Conservation (phyloP, 495 filamentous ascomycete genomes). For the Penicillium longicatenatum region DNA sequence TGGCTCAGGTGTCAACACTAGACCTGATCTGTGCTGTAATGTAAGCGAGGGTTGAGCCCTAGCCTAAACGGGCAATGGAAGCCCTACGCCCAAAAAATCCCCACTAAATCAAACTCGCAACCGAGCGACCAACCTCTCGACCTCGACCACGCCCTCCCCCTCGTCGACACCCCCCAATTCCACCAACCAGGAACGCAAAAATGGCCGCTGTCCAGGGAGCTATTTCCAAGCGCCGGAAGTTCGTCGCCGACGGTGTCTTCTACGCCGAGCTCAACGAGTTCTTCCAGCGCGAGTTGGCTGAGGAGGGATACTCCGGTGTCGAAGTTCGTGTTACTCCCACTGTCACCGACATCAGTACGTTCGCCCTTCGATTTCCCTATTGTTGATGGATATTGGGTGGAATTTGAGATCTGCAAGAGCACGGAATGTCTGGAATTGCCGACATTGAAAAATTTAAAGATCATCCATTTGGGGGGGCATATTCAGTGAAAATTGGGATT, state of each 20-base stretch:
- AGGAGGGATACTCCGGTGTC: slow-evolving; percentile 99
- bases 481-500: slow-evolving; percentile 6
- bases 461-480: slow-evolving; percentile 11
- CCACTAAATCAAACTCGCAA: slow-evolving; percentile 47
- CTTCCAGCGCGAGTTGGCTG: slow-evolving; percentile 99
- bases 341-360: slow-evolving; percentile 96
- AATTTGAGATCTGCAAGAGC: slow-evolving; percentile 15
- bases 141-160: slow-evolving; percentile 36
- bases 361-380: slow-evolving; percentile 23
- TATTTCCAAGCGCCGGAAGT: slow-evolving; percentile 98
- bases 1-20: slow-evolving; percentile 13
- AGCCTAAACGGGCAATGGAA: slow-evolving; percentile 37
- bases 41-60: slow-evolving; percentile 52
- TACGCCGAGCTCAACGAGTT: slow-evolving; percentile 99
- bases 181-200: slow-evolving; percentile 47
- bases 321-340: slow-evolving; percentile 99
- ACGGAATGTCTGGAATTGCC: slow-evolving; percentile 10
- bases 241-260: slow-evolving; percentile 99
- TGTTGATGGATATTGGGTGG: slow-evolving; percentile 15
- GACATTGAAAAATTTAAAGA: slow-evolving; percentile 19
- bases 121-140: slow-evolving; percentile 35
- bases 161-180: slow-evolving; percentile 41
- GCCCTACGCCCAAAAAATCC: slow-evolving; percentile 47
- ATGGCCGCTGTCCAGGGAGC: slow-evolving; percentile 71
- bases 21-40: slow-evolving; percentile 20